Evolutionary conservation across 1,139 yeast genomes (phyloP), one percentile per base, ranked within the genome.

Genomic region (Hansenula lynferdii): DNA sequence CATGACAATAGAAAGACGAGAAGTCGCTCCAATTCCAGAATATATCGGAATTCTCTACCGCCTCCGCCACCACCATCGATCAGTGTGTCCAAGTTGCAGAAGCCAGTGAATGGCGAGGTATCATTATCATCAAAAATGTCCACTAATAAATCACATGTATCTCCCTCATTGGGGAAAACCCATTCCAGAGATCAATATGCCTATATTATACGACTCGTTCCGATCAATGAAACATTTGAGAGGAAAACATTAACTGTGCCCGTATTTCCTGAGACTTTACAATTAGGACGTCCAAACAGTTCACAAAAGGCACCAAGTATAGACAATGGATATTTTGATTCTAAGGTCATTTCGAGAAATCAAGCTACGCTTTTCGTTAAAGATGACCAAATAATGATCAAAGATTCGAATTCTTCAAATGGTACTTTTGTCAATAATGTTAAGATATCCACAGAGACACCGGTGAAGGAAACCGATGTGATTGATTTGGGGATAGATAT

Each of bases 401-500:
- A 82, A 50, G 99, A 92, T 62, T 72, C 89, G 50, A 87, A 89
- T 38, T 84, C 95, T 8, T 85, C 96, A 17, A 92, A 92, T 61
- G 99, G 99, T 10, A 92, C 98, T 0, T 94, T 85, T 58, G 77
- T 92, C 36, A 92, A 92, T 58, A 86, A 81, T 32, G 68, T 65
- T 29, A 79, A 90, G 43, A 69, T 92, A 8, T 76, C 77, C 19
- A 70, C 75, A 29, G 90, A 74, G 4, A 66, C 67, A 7, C 86
- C 80, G 49, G 63, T 92, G 37, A 71, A 77, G 42, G 70, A 80
- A 28, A 92, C 87, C 14, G 98, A 92, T 61, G 68, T 76, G 12
- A 73, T 92, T 15, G 95, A 92, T 54, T 68, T 94, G 42, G 98
- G 99, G 2, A 87, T 95, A 40, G 95, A 94, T 54, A 86, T 94